Conservation (phyloP, 2,329 filamentous ascomycete genomes). For the Camillea tinctor region DNA sequence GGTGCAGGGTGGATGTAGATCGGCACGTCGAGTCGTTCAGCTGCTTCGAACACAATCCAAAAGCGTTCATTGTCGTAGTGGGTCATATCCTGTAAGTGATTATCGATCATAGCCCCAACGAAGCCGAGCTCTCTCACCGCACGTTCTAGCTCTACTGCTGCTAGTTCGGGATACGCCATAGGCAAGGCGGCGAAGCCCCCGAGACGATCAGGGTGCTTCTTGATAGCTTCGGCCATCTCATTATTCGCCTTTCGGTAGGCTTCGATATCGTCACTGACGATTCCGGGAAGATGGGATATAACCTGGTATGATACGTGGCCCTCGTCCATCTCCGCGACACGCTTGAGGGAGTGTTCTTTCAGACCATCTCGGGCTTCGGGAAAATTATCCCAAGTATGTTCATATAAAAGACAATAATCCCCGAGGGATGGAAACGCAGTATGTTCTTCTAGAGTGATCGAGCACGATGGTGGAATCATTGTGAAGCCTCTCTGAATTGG, state of each 20-base stretch:
- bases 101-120: constrained; percentile 34
- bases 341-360: not conserved
- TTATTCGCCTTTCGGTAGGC: constrained; percentile 23
- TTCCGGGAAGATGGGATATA: constrained; percentile 25
- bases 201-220: constrained; percentile 25
- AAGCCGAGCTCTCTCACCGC: constrained; percentile 31
- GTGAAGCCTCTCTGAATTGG: too few species aligned
- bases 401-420: too few species aligned
- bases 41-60: constrained; percentile 32
- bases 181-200: constrained; percentile 32
- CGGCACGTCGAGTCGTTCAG: constrained; percentile 46
- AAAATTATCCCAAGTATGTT: too few species aligned
- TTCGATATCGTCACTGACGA: constrained; percentile 7
- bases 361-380: too few species aligned
- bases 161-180: constrained; percentile 29
- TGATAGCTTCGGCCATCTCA: constrained; percentile 26
- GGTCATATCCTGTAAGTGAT: constrained; percentile 22
- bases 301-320: constrained; percentile 25
- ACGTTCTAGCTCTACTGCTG: constrained; percentile 31
- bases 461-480: too few species aligned
- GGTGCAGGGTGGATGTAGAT: constrained; percentile 51
- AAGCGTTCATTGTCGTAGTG: constrained; percentile 33
- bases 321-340: constrained; percentile 25
- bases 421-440: too few species aligned
- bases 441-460: too few species aligned